Percentiles rank a stretch among this genome's conserved stretches.
phyloP scores from a whole-genome alignment of 176 grass and related monocot species.

The Triticum timopheevii region DNA sequence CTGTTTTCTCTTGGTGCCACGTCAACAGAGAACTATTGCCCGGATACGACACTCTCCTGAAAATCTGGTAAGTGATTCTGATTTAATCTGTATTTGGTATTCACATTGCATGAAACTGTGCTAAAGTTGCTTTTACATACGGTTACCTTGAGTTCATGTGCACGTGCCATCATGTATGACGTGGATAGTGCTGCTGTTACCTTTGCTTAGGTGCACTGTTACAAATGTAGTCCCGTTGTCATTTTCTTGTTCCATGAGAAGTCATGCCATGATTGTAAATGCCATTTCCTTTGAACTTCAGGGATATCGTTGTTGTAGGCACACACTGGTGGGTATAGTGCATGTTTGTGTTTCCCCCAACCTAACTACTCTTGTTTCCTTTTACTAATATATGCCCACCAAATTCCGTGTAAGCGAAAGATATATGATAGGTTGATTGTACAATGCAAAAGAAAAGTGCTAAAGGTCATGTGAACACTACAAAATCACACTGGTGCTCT shows the following conservation, averaged over 20 bases:
- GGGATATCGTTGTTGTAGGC: not conserved
- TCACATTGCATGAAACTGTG: not conserved
- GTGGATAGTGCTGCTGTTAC: not conserved
- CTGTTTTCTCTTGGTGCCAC: conserved; percentile 73
- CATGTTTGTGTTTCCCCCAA: not conserved
- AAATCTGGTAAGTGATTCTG: conserved; percentile 69
- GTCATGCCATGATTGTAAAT: not conserved
- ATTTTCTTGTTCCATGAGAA: not conserved
- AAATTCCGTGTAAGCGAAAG: not conserved
- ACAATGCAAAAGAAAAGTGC: not conserved
- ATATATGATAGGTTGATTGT: not conserved
- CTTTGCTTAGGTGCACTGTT: not conserved
- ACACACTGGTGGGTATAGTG: not conserved
- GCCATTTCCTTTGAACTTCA: not conserved
- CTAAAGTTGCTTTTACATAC: not conserved
- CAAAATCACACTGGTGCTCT: not conserved
- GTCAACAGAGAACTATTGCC: conserved; percentile 64
- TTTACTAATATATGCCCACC: not conserved
- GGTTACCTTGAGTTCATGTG: not conserved
- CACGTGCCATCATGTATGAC: conserved; percentile 6
- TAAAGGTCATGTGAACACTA: not conserved
- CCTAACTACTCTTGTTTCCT: not conserved
- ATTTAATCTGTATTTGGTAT: conserved; percentile 7
- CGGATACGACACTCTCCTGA: conserved; percentile 74
- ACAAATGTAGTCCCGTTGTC: not conserved